A percentile compares a stretch with the other conserved stretches of the same genome.
These are phyloP conservation scores for Chimonanthus praecox DNA, from an alignment of 164 flowering plant genomes.

Conservation along the genomic window DNA sequence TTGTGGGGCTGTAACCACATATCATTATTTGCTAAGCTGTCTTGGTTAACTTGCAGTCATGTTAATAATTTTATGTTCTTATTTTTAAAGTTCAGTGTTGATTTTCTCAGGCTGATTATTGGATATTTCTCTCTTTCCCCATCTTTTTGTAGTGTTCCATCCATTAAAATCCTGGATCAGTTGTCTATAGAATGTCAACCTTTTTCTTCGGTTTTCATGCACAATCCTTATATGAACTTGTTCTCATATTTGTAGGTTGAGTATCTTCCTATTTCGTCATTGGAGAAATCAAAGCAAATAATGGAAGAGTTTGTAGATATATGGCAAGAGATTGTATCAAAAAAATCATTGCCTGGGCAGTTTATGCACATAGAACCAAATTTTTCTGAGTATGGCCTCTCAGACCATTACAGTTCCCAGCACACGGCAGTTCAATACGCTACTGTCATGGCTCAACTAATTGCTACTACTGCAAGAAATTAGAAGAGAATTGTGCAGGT, in stretches of 20 bases:
- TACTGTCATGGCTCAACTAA: slow-evolving; percentile 54
- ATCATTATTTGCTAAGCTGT: too few relatives aligned
- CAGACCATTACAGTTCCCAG: slow-evolving; percentile 60
- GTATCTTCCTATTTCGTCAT: slow-evolving; percentile 83
- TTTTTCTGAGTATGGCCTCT: slow-evolving; percentile 68
- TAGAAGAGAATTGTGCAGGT: neutral
- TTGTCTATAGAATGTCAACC: neutral
- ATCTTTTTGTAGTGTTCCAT: neutral
- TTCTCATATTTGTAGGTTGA: slow-evolving; percentile 51
- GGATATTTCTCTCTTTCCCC: neutral
- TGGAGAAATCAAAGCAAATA: slow-evolving; percentile 61
- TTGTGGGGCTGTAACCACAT: too few relatives aligned
- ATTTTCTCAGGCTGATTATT: too few relatives aligned
- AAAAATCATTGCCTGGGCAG: slow-evolving; percentile 80
- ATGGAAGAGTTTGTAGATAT: slow-evolving; percentile 75
- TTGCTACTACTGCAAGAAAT: slow-evolving; percentile 38
- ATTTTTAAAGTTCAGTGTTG: too few relatives aligned
- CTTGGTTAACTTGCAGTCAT: too few relatives aligned
- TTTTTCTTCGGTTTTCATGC: too few relatives aligned
- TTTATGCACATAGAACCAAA: slow-evolving; percentile 71
- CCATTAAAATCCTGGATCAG: neutral
- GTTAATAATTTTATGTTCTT: too few relatives aligned
- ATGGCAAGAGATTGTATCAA: slow-evolving; percentile 71
- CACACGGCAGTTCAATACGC: slow-evolving; percentile 92
- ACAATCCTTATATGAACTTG: neutral